Conservation (phyloP, 371 early-diverging fungal species). For the Paraphysoderma sedebokerense region DNA sequence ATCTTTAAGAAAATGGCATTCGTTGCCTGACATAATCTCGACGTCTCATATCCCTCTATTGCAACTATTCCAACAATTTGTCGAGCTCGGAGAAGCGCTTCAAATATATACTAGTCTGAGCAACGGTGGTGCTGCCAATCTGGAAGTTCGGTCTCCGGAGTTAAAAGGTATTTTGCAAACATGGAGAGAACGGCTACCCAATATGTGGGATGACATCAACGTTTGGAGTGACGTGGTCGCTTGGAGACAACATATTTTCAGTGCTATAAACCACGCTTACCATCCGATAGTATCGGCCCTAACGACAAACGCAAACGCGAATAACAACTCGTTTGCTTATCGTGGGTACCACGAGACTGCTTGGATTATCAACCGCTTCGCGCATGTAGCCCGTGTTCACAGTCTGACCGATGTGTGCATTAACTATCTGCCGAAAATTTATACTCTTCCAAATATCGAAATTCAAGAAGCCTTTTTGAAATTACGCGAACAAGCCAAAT, state of each 20-base stretch:
- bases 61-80: conserved; percentile 84
- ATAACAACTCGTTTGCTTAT: conserved; percentile 66
- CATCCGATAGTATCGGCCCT: conserved; percentile 47
- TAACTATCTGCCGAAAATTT: conserved; percentile 83
- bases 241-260: conserved; percentile 96
- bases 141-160: conserved; percentile 69
- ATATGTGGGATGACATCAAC: conserved; percentile 90
- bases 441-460: conserved; percentile 97
- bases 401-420: conserved; percentile 88
- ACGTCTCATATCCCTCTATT: conserved; percentile 71
- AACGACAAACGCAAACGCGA: conserved; percentile 4
- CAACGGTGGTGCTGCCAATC: conserved; percentile 51
- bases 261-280: conserved; percentile 86
- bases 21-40: conserved; percentile 63
- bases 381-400: conserved; percentile 93
- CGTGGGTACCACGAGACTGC: conserved; percentile 98
- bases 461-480: conserved; percentile 97
- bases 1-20: conserved; percentile 66
- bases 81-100: conserved; percentile 83
- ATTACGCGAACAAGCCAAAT: conserved; percentile 96
- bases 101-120: conserved; percentile 67
- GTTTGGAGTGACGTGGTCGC: conserved; percentile 95
- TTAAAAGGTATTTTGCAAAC: conserved; percentile 76
- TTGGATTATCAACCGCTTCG: conserved; percentile 99
- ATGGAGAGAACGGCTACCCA: conserved; percentile 97